These are phyloP conservation scores for Ganoderma resinaceum DNA, from an alignment of 1,284 basidiomycete species.

Conservation along the genomic window DNA sequence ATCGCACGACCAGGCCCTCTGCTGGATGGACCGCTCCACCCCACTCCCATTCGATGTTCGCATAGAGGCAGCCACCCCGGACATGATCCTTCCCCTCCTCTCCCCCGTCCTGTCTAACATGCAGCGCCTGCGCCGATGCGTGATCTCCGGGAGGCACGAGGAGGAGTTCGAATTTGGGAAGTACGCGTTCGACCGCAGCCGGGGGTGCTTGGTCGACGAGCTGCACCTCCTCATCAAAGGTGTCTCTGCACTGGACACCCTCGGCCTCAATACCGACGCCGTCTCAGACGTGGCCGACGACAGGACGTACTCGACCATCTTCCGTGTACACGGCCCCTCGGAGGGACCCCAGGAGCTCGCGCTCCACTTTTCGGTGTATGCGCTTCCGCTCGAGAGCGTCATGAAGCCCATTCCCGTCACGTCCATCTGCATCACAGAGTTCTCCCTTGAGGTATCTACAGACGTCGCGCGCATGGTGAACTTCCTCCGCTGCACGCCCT, in stretches of 20 bases:
- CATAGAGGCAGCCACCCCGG: conserved; percentile 54
- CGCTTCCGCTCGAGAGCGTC: conserved; percentile 50
- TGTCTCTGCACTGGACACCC: conserved; percentile 23
- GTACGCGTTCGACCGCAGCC: conserved; percentile 23
- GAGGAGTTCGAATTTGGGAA: conserved; percentile 33
- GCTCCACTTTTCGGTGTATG: conserved; percentile 45
- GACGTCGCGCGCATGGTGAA: conserved; percentile 57
- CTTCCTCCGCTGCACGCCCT: conserved; percentile 65
- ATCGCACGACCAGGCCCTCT: conserved; percentile 52
- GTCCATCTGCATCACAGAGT: conserved; percentile 61
- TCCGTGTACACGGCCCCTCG: conserved; percentile 30
- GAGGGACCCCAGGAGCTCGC: conserved; percentile 24
- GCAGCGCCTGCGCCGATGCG: conserved; percentile 60
- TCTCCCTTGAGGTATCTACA: conserved; percentile 43
- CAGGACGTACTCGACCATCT: conserved; percentile 23
- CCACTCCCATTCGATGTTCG: conserved; percentile 63
- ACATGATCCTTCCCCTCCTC: conserved; percentile 65
- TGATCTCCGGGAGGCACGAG: conserved; percentile 42
- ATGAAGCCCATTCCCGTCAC: conserved; percentile 61
- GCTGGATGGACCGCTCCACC: conserved; percentile 60
- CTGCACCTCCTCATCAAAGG: conserved; percentile 32
- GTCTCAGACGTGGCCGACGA: conserved; percentile 21
- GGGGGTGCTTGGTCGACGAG: conserved; percentile 25
- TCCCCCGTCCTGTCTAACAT: conserved; percentile 63
- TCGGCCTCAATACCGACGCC: conserved; percentile 22